A percentile compares a stretch with the other conserved stretches of the same genome.
Evolutionary conservation across 192 early-diverging fungal species (phyloP).

Genomic region (Gigaspora rosea): DNA sequence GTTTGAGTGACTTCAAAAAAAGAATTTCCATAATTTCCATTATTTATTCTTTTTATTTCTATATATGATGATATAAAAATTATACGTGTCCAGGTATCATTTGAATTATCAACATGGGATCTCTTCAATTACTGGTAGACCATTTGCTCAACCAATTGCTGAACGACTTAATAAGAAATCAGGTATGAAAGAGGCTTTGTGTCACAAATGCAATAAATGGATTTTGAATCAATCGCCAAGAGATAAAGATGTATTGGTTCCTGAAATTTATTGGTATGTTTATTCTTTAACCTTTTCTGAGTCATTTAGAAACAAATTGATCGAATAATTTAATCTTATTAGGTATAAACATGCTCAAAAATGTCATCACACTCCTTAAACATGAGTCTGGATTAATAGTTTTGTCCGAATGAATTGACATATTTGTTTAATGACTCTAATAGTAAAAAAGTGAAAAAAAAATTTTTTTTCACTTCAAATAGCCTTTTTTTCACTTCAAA

Average conservation of each 20-base stretch:
- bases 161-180: conserved; percentile 30
- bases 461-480: no score
- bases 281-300: not conserved
- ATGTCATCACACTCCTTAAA: conserved; percentile 15
- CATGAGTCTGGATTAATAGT: no score
- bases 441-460: no score
- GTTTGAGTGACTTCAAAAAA: not conserved
- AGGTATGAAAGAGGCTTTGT: conserved; percentile 28
- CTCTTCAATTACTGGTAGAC: conserved; percentile 29
- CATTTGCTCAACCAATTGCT: conserved; percentile 16
- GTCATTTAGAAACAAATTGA: not conserved
- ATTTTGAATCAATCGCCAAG: conserved; percentile 31
- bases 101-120: conserved; percentile 34
- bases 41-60: no score
- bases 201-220: conserved; percentile 32
- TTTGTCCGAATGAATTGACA: no score
- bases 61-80: no score
- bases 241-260: conserved; percentile 32
- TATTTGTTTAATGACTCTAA: no score
- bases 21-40: not conserved
- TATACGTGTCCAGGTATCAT: conserved; percentile 19
- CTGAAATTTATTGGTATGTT: conserved; percentile 30
- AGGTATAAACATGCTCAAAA: conserved; percentile 34
- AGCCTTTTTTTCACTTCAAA: no score
- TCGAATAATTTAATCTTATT: not conserved